A percentile compares a stretch with the other conserved stretches of the same genome.
These are phyloP conservation scores for Fusarium bulbicola DNA, from an alignment of 2,329 filamentous ascomycete species.

Conservation along the genomic window DNA sequence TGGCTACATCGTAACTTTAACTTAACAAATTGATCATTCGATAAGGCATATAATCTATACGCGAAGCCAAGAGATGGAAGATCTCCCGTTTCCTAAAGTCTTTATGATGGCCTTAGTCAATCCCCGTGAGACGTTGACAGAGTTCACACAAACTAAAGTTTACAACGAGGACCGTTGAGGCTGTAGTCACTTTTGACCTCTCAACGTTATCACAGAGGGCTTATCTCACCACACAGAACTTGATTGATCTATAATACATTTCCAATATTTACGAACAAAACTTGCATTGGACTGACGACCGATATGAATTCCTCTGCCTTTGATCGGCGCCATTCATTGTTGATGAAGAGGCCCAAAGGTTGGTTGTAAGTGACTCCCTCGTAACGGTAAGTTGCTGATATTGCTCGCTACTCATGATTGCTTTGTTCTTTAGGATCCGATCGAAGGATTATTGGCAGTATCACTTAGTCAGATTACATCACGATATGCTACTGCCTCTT, in stretches of 20 bases:
- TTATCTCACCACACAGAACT: neutral
- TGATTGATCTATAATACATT: neutral
- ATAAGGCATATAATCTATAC: neutral
- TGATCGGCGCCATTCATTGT: conserved; percentile 76
- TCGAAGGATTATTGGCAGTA: too few species aligned
- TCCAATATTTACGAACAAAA: conserved; percentile 47
- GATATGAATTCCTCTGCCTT: conserved; percentile 64
- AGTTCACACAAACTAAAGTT: neutral
- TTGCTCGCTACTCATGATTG: neutral
- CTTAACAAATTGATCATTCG: neutral
- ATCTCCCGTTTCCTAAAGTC: neutral
- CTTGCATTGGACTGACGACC: conserved; percentile 60
- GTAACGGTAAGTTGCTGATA: conserved; percentile 41
- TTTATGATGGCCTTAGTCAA: neutral
- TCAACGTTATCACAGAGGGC: too few species aligned
- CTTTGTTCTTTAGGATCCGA: too few species aligned
- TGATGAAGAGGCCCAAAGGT: conserved; percentile 78
- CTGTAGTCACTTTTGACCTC: neutral
- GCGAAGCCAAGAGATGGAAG: neutral
- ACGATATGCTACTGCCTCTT: too few species aligned
- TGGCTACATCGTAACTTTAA: neutral
- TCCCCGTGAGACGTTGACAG: neutral
- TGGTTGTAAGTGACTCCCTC: conserved; percentile 69
- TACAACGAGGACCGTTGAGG: neutral
- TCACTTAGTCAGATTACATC: neutral